Conservation (phyloP, 495 filamentous ascomycete species). For the Geoglossum glabrum region DNA sequence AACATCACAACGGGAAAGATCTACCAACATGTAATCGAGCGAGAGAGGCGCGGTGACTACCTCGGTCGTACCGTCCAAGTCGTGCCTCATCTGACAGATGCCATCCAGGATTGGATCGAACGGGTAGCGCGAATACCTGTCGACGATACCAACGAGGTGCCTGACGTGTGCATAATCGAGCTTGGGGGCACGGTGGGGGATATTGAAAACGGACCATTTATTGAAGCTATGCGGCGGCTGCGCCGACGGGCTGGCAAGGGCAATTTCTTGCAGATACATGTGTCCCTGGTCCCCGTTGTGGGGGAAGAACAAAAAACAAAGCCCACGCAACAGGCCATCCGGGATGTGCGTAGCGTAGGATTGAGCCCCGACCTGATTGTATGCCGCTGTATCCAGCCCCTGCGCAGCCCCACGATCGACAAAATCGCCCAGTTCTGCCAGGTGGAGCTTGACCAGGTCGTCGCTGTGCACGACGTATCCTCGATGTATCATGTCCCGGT, state of each 20-base stretch:
- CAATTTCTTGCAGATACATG: slow-evolving; percentile 76
- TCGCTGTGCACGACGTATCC: slow-evolving; percentile 67
- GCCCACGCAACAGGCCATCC: slow-evolving; percentile 80
- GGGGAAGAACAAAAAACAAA: slow-evolving; percentile 83
- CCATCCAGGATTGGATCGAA: slow-evolving; percentile 83
- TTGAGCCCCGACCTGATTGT: slow-evolving; percentile 85
- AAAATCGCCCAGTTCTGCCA: slow-evolving; percentile 84
- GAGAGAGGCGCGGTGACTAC: slow-evolving; percentile 64
- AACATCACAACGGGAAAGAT: slow-evolving; percentile 96
- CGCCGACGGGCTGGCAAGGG: slow-evolving; percentile 46
- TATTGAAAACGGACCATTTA: slow-evolving; percentile 77
- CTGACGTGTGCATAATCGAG: slow-evolving; percentile 86
- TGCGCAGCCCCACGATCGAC: slow-evolving; percentile 52
- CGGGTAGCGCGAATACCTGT: slow-evolving; percentile 71
- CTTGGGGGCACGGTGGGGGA: slow-evolving; percentile 70
- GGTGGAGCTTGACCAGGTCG: slow-evolving; percentile 57
- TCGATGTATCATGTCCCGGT: slow-evolving; percentile 86
- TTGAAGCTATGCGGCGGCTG: slow-evolving; percentile 70
- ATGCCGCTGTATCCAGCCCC: slow-evolving; percentile 61
- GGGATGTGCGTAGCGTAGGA: slow-evolving; percentile 58
- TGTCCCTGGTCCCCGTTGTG: slow-evolving; percentile 55
- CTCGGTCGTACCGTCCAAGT: slow-evolving; percentile 86
- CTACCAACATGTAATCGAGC: slow-evolving; percentile 68
- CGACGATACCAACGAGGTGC: slow-evolving; percentile 63
- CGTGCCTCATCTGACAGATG: slow-evolving; percentile 78